Evolutionary conservation across 805 yeast genomes (phyloP), one percentile per base, ranked within the genome.

Genomic region (Babjeviella inositovora): DNA sequence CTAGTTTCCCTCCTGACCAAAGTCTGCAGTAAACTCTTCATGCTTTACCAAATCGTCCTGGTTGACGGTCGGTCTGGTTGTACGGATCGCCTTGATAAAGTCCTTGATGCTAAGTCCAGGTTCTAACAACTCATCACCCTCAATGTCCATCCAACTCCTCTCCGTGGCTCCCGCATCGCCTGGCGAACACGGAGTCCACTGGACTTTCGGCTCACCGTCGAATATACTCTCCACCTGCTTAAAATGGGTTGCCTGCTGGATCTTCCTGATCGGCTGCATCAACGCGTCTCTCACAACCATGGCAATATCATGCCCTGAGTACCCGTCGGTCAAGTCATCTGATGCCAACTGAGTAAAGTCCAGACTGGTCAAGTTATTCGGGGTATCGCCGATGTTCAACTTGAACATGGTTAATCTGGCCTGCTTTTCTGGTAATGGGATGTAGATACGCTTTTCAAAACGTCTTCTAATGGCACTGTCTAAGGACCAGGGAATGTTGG

Each of bases 401-500:
- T 84, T 92, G 52, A 90, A 90, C 97, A 90, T 87, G 31, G 71
- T 73, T 7, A 82, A 67, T 35, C 99, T 62, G 4, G 95, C 93
- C 30, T 80, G 84, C n/a, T 67, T 65, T 29, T 90, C 98, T 0
- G 99, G 99, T 27, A 90, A 58, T 3, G 98, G 76, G 31, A 90
- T 90, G 45, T 90, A 90, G 29, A 90, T 90, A 52, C 98, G 71
- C 35, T 77, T 70, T 47, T 90, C 98, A 39, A 90, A 90, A 48
- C 98, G 73, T 53, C 99, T 73, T 48, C 98, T 68, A 22, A 90
- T 81, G 6, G 98, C 99, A 21, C 96, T 82, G 48, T 90, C 98
- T 35, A 90, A 59, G 53, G 87, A 96, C 98, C 98, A 90, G 11
- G 98, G 98, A 30, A 90, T 90, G 47, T 90, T 90, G 6, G 98